Percentiles rank a stretch among this genome's conserved stretches.
These are phyloP conservation scores for Hyphopichia homilentoma DNA, from an alignment of 805 yeast genomes.

Conservation along the genomic window DNA sequence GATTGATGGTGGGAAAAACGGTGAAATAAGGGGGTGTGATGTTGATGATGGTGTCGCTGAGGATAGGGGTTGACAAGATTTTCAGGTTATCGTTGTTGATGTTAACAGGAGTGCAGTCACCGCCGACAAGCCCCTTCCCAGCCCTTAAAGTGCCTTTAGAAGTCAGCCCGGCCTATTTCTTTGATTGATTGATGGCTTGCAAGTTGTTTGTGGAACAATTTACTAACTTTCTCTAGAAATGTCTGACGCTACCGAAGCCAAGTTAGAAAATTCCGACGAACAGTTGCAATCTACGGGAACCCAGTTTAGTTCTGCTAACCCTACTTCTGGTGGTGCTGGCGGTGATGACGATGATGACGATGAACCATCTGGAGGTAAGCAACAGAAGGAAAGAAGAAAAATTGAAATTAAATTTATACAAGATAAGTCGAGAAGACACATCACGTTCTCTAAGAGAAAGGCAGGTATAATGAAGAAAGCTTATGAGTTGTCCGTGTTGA, in stretches of 20 bases:
- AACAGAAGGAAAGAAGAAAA: slow-evolving; percentile 67
- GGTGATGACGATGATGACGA: slow-evolving; percentile 54
- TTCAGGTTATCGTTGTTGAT: background rate
- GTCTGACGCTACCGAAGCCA: slow-evolving; percentile 41
- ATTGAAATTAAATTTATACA: slow-evolving; percentile 96
- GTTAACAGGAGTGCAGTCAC: no score
- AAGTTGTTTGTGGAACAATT: no score
- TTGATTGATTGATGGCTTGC: no score
- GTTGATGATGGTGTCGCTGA: no score
- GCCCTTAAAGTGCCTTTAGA: no score
- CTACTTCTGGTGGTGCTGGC: slow-evolving; percentile 16
- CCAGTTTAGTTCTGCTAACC: slow-evolving; percentile 11
- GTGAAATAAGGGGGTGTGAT: slow-evolving; percentile 1
- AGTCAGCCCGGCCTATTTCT: no score
- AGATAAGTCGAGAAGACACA: slow-evolving; percentile 96
- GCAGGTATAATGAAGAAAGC: slow-evolving; percentile 99
- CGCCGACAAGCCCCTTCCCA: no score
- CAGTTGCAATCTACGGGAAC: slow-evolving; percentile 8
- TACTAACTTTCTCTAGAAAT: slow-evolving; percentile 20
- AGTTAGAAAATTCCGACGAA: slow-evolving; percentile 31
- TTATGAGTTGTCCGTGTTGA: slow-evolving; percentile 92
- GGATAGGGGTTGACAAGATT: slow-evolving; percentile 3
- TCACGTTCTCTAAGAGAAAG: slow-evolving; percentile 95
- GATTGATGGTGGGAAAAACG: slow-evolving; percentile 3
- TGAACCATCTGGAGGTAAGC: slow-evolving; percentile 43